Base-by-base conservation (phyloP, 2,329 filamentous ascomycete genomes). In the Podosphaera leucotricha region DNA sequence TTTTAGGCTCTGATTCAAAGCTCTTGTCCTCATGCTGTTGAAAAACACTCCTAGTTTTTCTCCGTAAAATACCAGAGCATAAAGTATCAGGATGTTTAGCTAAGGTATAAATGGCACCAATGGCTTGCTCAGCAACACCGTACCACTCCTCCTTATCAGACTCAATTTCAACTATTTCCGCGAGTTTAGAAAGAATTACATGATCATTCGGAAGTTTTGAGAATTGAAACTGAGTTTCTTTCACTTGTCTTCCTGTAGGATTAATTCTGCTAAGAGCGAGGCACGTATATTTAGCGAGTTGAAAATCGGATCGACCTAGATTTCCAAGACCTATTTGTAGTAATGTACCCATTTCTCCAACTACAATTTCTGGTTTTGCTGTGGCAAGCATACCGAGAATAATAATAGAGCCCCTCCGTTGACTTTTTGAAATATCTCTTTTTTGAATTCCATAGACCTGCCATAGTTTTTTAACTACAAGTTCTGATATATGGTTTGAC, bases 111-210 rank as follows among this genome's bases (percentile, higher is more conserved):
- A 98, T 94, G 41, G 90, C 90, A 51, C 81, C 82, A 57, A 98
- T 83, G 7, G 90, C 87, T 62, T 98, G 90, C 59, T 98, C 92
- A 18, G 90, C 86, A 38, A 95, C 77, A 2, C 90, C 90, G 54
- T 82, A 86, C 82, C 90, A 98, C 58, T 98, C 90, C 57, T 92
- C 90, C 63, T 78, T 92, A 47, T 92, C 78, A 0, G 84, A 87
- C 5, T 77, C 70, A 4, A 94, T 75, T 50, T 94, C 84, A 16
- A 80, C 77, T 54, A 95, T 86, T 18, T 80, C 76, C 8, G 84
- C 84, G 7, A 98, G 68, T 54, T 80, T 80, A 3, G 70, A 66
- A 22, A 94, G 66, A 16, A 95, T 80, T 7, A 86, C 84, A 57
- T 98, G 87, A 47, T 94, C 86, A 55, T 94, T 98, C 4, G 82